Evolutionary conservation across 495 filamentous ascomycete species (phyloP).

Genomic region (Aspergillus wentii): DNA sequence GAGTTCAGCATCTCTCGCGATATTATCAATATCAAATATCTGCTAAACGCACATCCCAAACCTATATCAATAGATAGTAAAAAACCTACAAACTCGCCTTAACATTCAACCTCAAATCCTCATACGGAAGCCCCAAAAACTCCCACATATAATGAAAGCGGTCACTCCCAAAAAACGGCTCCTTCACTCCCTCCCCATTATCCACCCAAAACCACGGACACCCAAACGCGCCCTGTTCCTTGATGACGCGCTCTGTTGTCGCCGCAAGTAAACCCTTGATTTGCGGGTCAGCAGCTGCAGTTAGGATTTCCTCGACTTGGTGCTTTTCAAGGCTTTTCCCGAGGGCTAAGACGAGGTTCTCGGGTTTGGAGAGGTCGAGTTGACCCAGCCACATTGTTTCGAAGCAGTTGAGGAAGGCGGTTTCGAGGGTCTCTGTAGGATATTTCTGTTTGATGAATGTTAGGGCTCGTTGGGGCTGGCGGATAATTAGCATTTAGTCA

Average conservation of each 20-base stretch:
- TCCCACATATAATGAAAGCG: constrained; percentile 49
- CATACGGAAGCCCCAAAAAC: constrained; percentile 31
- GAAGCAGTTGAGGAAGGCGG: constrained; percentile 41
- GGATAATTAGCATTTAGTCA: no score
- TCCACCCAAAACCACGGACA: constrained; percentile 72
- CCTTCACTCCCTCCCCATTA: constrained; percentile 49
- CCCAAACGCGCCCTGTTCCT: constrained; percentile 63
- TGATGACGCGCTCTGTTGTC: constrained; percentile 54
- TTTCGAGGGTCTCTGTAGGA: constrained; percentile 34
- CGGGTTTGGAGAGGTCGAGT: constrained; percentile 44
- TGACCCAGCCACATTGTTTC: constrained; percentile 41
- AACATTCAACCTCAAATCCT: constrained; percentile 22
- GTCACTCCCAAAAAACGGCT: constrained; percentile 78
- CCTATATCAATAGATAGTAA: no score
- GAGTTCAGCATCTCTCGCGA: no score
- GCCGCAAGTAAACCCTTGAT: constrained; percentile 55
- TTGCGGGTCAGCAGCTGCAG: constrained; percentile 37
- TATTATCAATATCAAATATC: no score
- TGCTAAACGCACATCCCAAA: no score
- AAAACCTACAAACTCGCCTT: no score
- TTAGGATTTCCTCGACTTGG: constrained; percentile 48
- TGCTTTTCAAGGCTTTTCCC: constrained; percentile 28
- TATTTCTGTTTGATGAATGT: constrained; percentile 55
- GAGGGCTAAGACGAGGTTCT: constrained; percentile 28
- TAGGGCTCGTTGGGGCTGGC: constrained; percentile 58